Evolutionary conservation across 2,329 filamentous ascomycete genomes (phyloP).

Genomic region (Fusarium sp.): DNA sequence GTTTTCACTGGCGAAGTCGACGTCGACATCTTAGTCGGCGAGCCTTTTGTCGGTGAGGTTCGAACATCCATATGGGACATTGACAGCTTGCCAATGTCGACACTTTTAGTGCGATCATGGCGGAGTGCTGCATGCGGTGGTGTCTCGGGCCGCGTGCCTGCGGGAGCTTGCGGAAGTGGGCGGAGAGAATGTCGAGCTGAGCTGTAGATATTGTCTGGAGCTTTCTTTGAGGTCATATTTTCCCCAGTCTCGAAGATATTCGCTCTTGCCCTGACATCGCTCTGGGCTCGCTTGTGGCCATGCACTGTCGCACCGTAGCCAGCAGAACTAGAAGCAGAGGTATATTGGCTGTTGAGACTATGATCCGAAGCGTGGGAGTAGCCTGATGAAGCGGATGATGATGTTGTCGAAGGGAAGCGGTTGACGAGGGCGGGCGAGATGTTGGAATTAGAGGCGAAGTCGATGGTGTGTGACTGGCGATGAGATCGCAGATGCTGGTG

Average conservation of each 20-base stretch:
- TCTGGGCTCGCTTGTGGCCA: constrained; percentile 79
- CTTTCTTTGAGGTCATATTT: constrained; percentile 57
- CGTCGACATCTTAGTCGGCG: constrained; percentile 8
- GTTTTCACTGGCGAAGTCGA: constrained; percentile 7
- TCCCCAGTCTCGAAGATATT: constrained; percentile 59
- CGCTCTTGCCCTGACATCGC: constrained; percentile 72
- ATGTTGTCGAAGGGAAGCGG: constrained; percentile 76
- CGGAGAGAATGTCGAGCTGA: constrained; percentile 81
- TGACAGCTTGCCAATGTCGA: constrained; percentile 70
- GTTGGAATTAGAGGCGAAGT: constrained; percentile 58
- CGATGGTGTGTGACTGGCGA: constrained; percentile 66
- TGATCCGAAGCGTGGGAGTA: constrained; percentile 72
- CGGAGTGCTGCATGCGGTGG: constrained; percentile 52
- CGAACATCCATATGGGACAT: constrained; percentile 59
- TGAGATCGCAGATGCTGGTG: constrained; percentile 51
- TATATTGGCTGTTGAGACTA: constrained; percentile 72
- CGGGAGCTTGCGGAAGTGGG: constrained; percentile 76
- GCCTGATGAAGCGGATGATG: constrained; percentile 76
- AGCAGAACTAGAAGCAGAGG: constrained; percentile 70
- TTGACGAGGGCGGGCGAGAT: constrained; percentile 55
- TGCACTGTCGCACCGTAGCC: constrained; percentile 58
- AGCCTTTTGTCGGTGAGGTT: constrained; percentile 51
- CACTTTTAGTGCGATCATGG: constrained; percentile 71
- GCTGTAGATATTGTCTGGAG: constrained; percentile 75
- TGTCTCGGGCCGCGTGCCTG: constrained; percentile 56